Evolutionary conservation across 306 rosid species (phyloP), one percentile per base, ranked within the genome.

Genomic region (Cicer chorassanicum): DNA sequence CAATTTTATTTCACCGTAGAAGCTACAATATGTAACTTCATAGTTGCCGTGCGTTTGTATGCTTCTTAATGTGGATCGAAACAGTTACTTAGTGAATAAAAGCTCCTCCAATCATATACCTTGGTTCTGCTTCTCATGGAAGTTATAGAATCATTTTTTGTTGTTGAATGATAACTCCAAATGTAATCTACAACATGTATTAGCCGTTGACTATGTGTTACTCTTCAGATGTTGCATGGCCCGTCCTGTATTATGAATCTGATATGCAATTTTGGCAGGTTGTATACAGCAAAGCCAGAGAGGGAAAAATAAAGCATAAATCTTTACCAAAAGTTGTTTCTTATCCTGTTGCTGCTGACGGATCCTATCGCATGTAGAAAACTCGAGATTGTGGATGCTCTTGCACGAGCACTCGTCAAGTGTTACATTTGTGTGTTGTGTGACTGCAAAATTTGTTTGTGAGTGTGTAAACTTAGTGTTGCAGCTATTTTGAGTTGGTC

Each of bases 261-360:
- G 56, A 42, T 51, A 65, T 70, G 78, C 77, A 18, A 36, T 48
- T 50, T 80, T 77, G 72, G 82, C 91, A 89, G 96, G 93, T 85
- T 85, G 93, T 82, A 60, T 69, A 80, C 90, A 84, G 87, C 89
- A 72, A 86, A 78, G 85, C 71, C 73, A 43, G 88, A 73, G 77
- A 82, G 74, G 67, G 82, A 75, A 71, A 64, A 83, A 7, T 66
- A 8, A 54, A 60, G 66, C 70, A 41, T 64, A 57, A 79, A 79
- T 74, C 75, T 84, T 66, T 77, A 66, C 66, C 73, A 72, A 82
- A 77, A 81, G 45, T 45, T 83, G 83, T 69, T 77, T 78, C 68
- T 53, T 42, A 73, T 59, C 75, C 75, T 73, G 79, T 61, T 42
- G 74, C 75, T 73, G 79, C 65, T 42, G 74, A 24, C 18, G 49